Percentiles rank a stretch among this genome's conserved stretches.
Evolutionary conservation across 1,139 yeast genomes (phyloP).

Genomic region (Zygosaccharomyces sapae): DNA sequence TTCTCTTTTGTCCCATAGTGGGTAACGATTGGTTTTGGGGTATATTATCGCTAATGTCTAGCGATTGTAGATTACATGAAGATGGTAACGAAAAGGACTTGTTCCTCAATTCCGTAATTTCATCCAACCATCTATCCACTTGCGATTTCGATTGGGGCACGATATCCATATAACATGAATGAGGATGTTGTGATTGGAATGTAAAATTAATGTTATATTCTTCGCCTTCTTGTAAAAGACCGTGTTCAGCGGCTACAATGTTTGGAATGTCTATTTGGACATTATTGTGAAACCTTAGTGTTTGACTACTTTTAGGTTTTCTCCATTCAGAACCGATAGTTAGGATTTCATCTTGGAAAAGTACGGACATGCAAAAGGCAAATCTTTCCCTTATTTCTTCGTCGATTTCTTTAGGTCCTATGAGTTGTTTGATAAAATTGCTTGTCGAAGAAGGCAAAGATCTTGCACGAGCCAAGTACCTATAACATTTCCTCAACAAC

Average conservation of each 20-base stretch:
- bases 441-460: constrained; percentile 23
- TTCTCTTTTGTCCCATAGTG: constrained; percentile 21
- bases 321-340: constrained; percentile 16
- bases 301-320: constrained; percentile 10
- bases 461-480: constrained; percentile 21
- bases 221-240: constrained; percentile 14
- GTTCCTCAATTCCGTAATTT: constrained; percentile 16
- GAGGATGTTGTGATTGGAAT: constrained; percentile 18
- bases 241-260: constrained; percentile 15
- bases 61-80: constrained; percentile 19
- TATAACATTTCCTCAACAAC: constrained; percentile 33
- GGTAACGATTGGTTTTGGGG: constrained; percentile 15
- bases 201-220: constrained; percentile 19
- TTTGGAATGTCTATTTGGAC: constrained; percentile 25
- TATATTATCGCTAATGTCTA: constrained; percentile 20
- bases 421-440: constrained; percentile 12
- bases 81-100: constrained; percentile 11
- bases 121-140: constrained; percentile 22
- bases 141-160: constrained; percentile 20
- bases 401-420: constrained; percentile 18
- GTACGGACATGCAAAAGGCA: constrained; percentile 23
- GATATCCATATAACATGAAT: constrained; percentile 22
- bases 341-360: constrained; percentile 26
- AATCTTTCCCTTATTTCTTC: constrained; percentile 18
- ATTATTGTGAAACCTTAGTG: constrained; percentile 11